These are phyloP conservation scores for Erythrobasidium hasegawianum DNA, from an alignment of 1,284 basidiomycete species.

Conservation along the genomic window DNA sequence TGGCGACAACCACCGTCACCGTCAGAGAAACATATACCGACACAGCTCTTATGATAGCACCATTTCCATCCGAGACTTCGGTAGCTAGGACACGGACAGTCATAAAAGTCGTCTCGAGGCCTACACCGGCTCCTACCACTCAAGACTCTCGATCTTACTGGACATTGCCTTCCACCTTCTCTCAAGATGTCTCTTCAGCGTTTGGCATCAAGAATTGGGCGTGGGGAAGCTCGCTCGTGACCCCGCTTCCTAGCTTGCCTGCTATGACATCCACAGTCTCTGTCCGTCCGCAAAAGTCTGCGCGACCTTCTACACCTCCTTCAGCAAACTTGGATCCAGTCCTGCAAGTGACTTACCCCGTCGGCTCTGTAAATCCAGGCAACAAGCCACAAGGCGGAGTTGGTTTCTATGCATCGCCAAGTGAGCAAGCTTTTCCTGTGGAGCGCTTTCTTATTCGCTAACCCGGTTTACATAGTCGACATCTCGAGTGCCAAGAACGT, in stretches of 20 bases:
- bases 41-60: background rate
- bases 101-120: background rate
- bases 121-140: background rate
- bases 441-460: too few species aligned
- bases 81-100: conserved; percentile 1
- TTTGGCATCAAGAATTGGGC: conserved; percentile 31
- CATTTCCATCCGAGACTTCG: background rate
- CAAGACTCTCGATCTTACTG: conserved; percentile 1
- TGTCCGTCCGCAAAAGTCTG: conserved; percentile 12
- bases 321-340: conserved; percentile 14
- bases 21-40: background rate
- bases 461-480: conserved; percentile 35
- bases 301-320: background rate
- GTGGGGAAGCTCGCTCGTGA: conserved; percentile 32
- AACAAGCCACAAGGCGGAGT: conserved; percentile 39
- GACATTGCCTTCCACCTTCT: conserved; percentile 6
- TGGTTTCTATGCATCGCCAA: conserved; percentile 41
- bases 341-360: conserved; percentile 41
- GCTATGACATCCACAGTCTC: background rate
- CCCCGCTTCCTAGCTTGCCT: conserved; percentile 16
- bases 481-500: conserved; percentile 35
- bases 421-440: too few species aligned
- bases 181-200: conserved; percentile 15
- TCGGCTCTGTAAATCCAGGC: conserved; percentile 38
- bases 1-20: conserved; percentile 1